Base-by-base conservation (phyloP, 805 yeast species). In the Zygoascus ofunaensis region DNA sequence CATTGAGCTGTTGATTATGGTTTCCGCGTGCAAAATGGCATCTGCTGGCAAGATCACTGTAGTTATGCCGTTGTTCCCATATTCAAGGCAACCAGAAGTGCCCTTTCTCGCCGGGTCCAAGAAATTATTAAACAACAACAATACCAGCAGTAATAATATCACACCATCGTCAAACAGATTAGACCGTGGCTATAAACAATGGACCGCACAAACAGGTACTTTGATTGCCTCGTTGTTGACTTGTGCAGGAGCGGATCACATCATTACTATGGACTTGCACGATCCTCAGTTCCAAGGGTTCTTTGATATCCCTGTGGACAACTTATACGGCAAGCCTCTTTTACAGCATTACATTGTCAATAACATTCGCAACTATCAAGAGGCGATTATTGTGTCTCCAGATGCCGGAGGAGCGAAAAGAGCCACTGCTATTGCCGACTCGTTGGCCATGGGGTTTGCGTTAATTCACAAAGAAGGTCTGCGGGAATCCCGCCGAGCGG, bases 361-460 rank as follows among this genome's bases (percentile, higher is more conserved):
- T 47, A 71, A 72, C 50, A 79, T 92, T 45, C 90, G 94, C n/a
- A 65, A 84, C 49, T 86, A 79, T 59, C 76, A 76, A 52, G 82
- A 87, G 34, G 83, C 90, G 35, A 95, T 92, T 5, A 79, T 92
- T 55, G 97, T 92, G 28, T 87, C 96, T 1, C 99, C 99, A 0
- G 99, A 92, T 65, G 92, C 97, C 19, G 99, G 99, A 58, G 99
- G 99, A 50, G 99, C 98, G 41, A 92, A 92, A 63, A 71, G 98
- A 52, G 97, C 98, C 26, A 85, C 95, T 1, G 82, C 90, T 1
- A 75, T 92, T 49, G 98, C 98, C 1, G 99, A 92, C 65, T 76
- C 83, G 1, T 66, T 92, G 46, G 87, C 86, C 17, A 75, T 92
- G 69, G 76, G 87, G 21, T 89, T 92, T 68, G 98, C 99, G 0